Conservation (phyloP, 352 stramenopile species). For the Peronospora belbahrii region DNA sequence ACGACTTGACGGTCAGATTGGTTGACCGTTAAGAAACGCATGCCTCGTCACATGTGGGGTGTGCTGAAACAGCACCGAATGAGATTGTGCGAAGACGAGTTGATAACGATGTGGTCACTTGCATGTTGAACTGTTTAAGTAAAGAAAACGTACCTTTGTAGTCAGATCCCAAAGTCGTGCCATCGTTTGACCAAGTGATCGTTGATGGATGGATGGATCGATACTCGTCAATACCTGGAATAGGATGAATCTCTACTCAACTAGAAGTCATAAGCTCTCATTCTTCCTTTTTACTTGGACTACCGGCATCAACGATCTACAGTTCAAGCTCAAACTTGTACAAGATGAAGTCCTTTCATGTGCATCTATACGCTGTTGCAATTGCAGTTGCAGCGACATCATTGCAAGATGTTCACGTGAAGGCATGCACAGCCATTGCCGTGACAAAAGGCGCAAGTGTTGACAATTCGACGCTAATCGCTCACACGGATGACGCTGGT, state of each 20-base stretch:
- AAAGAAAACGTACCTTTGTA: conserved; percentile 9
- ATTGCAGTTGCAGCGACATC: conserved; percentile 3
- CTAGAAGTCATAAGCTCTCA: conserved; percentile 3
- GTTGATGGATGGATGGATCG: conserved; percentile 9
- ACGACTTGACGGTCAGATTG: too few species aligned
- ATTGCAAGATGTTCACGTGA: conserved; percentile 11
- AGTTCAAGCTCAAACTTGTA: background rate
- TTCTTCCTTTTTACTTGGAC: conserved; percentile 11
- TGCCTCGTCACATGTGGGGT: too few species aligned
- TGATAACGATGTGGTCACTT: too few species aligned
- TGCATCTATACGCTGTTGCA: background rate
- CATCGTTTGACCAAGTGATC: too few species aligned
- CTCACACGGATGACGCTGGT: conserved; percentile 83
- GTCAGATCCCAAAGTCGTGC: too few species aligned
- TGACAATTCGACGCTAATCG: conserved; percentile 83
- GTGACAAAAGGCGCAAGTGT: conserved; percentile 65
- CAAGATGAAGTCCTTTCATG: conserved; percentile 19
- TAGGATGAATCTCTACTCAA: background rate
- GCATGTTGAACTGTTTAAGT: conserved; percentile 7
- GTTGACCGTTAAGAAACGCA: too few species aligned
- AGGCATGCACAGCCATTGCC: conserved; percentile 84
- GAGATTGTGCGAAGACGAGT: too few species aligned
- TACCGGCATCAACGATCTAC: conserved; percentile 1
- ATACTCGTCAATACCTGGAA: conserved; percentile 8
- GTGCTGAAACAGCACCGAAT: too few species aligned